phyloP scores from a whole-genome alignment of 305 asterid species.

The Solanum hybrid region DNA sequence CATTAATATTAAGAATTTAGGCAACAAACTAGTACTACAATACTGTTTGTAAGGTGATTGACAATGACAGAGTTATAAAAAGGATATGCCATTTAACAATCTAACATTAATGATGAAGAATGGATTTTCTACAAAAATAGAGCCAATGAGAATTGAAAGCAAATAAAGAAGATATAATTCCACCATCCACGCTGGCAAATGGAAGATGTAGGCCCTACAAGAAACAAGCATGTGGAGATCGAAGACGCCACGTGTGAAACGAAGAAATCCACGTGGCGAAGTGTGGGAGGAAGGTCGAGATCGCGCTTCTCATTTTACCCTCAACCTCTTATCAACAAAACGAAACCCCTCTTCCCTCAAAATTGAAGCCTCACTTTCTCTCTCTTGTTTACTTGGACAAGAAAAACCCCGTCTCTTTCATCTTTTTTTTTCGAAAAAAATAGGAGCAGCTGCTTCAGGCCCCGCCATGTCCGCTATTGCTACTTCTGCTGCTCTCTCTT shows the following conservation, averaged over 20 bases:
- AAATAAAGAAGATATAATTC: constrained; percentile 22
- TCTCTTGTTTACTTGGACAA: not conserved
- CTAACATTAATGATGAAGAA: not conserved
- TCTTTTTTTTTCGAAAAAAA: not conserved
- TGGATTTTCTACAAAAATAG: not conserved
- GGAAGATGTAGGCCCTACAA: not conserved
- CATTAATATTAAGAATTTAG: not conserved
- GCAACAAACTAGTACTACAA: not conserved
- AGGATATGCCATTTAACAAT: not conserved
- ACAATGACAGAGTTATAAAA: not conserved
- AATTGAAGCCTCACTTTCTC: not conserved
- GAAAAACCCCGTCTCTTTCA: constrained; percentile 2
- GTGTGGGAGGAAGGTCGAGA: constrained; percentile 41
- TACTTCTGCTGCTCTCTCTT: constrained; percentile 60
- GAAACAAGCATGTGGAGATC: constrained; percentile 23
- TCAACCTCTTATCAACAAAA: constrained; percentile 48
- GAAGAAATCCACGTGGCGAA: constrained; percentile 41
- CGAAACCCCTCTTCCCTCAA: constrained; percentile 6
- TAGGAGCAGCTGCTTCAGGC: not conserved
- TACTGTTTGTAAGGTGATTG: not conserved
- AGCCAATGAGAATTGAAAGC: constrained; percentile 6
- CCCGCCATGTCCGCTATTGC: constrained; percentile 73
- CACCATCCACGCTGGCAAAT: constrained; percentile 25
- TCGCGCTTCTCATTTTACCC: constrained; percentile 33
- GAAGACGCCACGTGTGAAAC: constrained; percentile 32